These are phyloP conservation scores for Citrullus amarus DNA, from an alignment of 306 rosid genomes.

Conservation along the genomic window DNA sequence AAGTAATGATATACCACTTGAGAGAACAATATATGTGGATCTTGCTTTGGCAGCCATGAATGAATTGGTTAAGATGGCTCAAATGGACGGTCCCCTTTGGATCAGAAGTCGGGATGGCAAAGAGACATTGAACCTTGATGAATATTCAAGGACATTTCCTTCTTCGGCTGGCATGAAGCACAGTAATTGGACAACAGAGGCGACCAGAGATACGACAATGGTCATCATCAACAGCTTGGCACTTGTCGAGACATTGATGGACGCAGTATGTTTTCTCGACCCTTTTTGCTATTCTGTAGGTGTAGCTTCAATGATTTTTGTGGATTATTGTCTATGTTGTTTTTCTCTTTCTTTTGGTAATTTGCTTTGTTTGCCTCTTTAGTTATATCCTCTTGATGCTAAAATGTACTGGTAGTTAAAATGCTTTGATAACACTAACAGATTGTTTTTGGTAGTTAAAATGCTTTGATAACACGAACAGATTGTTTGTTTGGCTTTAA, in stretches of 20 bases:
- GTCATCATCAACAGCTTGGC: slow-evolving; percentile 38
- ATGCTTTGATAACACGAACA: background rate
- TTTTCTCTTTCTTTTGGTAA: background rate
- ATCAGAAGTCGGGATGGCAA: slow-evolving; percentile 35
- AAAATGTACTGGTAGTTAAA: background rate
- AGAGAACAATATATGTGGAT: slow-evolving; percentile 33
- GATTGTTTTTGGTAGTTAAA: slow-evolving; percentile 6
- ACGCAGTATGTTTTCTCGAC: slow-evolving; percentile 35
- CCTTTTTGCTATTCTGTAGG: background rate
- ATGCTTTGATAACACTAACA: background rate
- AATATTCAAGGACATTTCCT: slow-evolving; percentile 40
- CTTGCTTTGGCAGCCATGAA: slow-evolving; percentile 70
- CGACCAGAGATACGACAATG: slow-evolving; percentile 37
- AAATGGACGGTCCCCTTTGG: slow-evolving; percentile 52
- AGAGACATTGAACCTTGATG: slow-evolving; percentile 54
- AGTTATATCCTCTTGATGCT: background rate
- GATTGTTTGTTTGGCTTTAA: slow-evolving; percentile 8
- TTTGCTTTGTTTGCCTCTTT: background rate
- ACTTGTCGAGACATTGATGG: slow-evolving; percentile 55
- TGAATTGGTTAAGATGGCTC: slow-evolving; percentile 61
- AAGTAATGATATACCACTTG: slow-evolving; percentile 27
- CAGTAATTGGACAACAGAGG: slow-evolving; percentile 40
- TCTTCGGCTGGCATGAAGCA: slow-evolving; percentile 33
- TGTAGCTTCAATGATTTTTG: background rate
- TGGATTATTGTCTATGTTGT: background rate